Evolutionary conservation across 1,139 yeast genomes (phyloP).

Genomic region (Sugiyamaella sp.): DNA sequence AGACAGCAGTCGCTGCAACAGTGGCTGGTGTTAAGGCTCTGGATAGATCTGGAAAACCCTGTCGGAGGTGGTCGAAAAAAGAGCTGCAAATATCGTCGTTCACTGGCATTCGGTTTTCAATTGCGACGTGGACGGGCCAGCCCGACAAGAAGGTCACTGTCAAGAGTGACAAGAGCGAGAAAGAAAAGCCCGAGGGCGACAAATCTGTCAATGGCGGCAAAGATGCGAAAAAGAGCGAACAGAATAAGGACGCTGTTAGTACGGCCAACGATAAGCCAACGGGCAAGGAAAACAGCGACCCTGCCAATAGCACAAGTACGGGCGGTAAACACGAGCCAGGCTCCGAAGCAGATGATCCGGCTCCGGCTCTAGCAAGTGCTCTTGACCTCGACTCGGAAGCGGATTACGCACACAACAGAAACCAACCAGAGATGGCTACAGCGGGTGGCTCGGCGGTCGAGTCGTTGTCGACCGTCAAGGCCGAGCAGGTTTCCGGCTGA

Average conservation of each 20-base stretch:
- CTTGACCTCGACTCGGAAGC: no score
- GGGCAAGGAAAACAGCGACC: slow-evolving; percentile 11
- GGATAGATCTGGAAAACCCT: slow-evolving; percentile 55
- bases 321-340: not conserved
- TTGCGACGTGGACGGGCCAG: slow-evolving; percentile 49
- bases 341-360: not conserved
- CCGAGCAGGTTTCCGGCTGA: no score
- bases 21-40: slow-evolving; percentile 41
- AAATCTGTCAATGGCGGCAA: slow-evolving; percentile 20
- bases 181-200: not conserved
- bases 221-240: not conserved
- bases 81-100: slow-evolving; percentile 57
- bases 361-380: no score
- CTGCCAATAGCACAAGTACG: not conserved
- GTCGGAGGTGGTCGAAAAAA: slow-evolving; percentile 55
- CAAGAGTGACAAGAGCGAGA: slow-evolving; percentile 13
- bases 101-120: slow-evolving; percentile 58
- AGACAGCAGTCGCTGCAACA: slow-evolving; percentile 24
- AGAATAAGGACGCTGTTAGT: not conserved
- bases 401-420: no score
- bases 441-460: not conserved
- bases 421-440: not conserved
- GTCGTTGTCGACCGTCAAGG: no score
- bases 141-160: slow-evolving; percentile 14
- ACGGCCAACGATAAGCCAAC: no score